phyloP scores from a whole-genome alignment of 1,139 yeast genomes.

The Saccharomyces hybrid region DNA sequence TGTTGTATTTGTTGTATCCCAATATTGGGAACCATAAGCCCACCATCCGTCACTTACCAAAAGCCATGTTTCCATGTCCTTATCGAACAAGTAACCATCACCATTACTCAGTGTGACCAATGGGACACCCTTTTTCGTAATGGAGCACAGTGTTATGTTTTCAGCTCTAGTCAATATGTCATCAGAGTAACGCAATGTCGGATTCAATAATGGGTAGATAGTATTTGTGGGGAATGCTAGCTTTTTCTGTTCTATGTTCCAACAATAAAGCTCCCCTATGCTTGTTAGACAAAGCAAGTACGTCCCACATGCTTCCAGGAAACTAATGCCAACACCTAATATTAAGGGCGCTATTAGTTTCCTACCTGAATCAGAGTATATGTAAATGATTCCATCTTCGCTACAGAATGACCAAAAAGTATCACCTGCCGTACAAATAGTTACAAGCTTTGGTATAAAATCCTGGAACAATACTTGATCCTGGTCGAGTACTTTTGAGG shows the following conservation, averaged over 20 bases:
- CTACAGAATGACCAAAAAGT: constrained; percentile 65
- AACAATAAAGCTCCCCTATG: constrained; percentile 72
- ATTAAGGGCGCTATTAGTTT: constrained; percentile 49
- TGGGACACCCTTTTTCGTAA: constrained; percentile 69
- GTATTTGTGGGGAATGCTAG: constrained; percentile 45
- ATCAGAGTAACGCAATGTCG: constrained; percentile 44
- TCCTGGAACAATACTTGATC: constrained; percentile 43
- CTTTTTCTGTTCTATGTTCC: constrained; percentile 53
- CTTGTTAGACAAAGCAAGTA: constrained; percentile 68
- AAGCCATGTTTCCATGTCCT: constrained; percentile 70
- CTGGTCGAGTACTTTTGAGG: constrained; percentile 28
- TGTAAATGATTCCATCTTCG: constrained; percentile 58
- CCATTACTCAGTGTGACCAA: constrained; percentile 80
- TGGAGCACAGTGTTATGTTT: constrained; percentile 73
- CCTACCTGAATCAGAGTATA: constrained; percentile 44
- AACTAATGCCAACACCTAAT: constrained; percentile 47
- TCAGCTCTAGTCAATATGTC: constrained; percentile 76
- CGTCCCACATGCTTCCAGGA: constrained; percentile 43
- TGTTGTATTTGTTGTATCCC: constrained; percentile 60
- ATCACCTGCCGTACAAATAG: constrained; percentile 68
- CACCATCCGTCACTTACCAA: constrained; percentile 93
- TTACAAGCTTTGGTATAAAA: constrained; percentile 46
- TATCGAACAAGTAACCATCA: constrained; percentile 73
- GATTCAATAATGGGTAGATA: constrained; percentile 53
- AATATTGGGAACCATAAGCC: constrained; percentile 96